A percentile compares a stretch with the other conserved stretches of the same genome.
phyloP scores from a whole-genome alignment of 495 filamentous ascomycete genomes.

The Penicillium malachiteum region DNA sequence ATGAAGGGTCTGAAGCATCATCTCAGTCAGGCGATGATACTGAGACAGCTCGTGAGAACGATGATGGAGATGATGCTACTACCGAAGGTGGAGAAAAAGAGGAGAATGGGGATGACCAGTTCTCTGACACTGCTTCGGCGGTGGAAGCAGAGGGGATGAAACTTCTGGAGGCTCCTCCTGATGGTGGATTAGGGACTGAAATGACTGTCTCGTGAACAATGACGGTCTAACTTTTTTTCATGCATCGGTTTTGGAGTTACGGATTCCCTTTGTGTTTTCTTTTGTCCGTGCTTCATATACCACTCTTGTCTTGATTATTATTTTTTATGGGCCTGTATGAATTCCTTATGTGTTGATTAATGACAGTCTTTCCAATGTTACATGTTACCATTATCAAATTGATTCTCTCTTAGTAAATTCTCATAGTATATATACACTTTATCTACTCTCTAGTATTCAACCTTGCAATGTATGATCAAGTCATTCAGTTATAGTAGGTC shows the following conservation, averaged over 20 bases:
- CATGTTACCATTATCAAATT: not conserved
- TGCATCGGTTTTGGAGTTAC: slow-evolving; percentile 4
- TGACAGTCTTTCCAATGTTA: slow-evolving; percentile 4
- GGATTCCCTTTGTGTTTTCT: slow-evolving; percentile 9
- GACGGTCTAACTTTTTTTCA: slow-evolving; percentile 2
- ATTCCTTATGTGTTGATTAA: slow-evolving; percentile 19
- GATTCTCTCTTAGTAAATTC: no score
- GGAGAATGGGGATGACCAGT: slow-evolving; percentile 14
- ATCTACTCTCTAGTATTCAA: not conserved
- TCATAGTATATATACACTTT: not conserved
- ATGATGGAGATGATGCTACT: slow-evolving; percentile 5
- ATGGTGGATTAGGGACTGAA: slow-evolving; percentile 47
- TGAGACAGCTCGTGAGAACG: slow-evolving; percentile 16
- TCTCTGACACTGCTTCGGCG: slow-evolving; percentile 31
- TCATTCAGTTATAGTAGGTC: slow-evolving; percentile 4
- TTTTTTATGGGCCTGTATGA: slow-evolving; percentile 24
- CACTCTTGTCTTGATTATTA: slow-evolving; percentile 22
- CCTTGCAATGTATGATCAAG: not conserved
- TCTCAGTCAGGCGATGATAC: slow-evolving; percentile 13
- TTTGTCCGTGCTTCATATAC: slow-evolving; percentile 27
- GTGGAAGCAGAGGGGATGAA: slow-evolving; percentile 29
- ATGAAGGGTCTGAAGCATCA: slow-evolving; percentile 10
- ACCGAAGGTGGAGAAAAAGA: slow-evolving; percentile 8
- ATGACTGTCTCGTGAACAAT: slow-evolving; percentile 28
- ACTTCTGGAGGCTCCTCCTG: slow-evolving; percentile 37